Conservation (phyloP, 2,329 filamentous ascomycete genomes). For the Bertia moriformis region DNA sequence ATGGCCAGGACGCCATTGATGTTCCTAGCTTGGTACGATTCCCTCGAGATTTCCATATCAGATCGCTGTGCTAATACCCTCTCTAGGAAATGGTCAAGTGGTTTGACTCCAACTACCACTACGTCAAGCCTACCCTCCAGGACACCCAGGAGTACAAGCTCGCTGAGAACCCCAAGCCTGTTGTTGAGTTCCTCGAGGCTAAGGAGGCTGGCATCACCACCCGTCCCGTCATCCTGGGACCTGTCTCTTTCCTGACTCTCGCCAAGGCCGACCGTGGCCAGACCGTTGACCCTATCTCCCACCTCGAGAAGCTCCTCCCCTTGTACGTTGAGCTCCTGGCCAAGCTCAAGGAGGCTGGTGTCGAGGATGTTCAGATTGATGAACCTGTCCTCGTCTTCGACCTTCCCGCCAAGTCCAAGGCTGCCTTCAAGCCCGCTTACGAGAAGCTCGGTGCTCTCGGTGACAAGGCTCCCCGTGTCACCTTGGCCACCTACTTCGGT, state of each 20-base stretch:
- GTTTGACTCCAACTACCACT: constrained; percentile 99
- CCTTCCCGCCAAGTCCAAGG: constrained; percentile 76
- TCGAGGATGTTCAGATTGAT: constrained; percentile 93
- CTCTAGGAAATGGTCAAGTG: constrained; percentile 94
- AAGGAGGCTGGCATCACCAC: constrained; percentile 91
- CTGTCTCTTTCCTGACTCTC: constrained; percentile 92
- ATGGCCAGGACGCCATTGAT: constrained; percentile 66
- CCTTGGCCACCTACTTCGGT: constrained; percentile 96
- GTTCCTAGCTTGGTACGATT: constrained; percentile 63
- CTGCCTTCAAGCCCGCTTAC: constrained; percentile 94
- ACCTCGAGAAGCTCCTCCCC: constrained; percentile 83
- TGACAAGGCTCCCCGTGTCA: constrained; percentile 69
- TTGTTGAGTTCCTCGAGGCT: constrained; percentile 86
- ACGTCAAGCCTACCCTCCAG: constrained; percentile 97
- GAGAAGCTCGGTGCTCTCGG: constrained; percentile 70
- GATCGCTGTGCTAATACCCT: constrained; percentile 10
- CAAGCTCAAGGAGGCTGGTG: constrained; percentile 91
- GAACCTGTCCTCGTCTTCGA: constrained; percentile 96
- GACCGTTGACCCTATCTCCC: constrained; percentile 74
- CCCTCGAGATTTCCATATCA: constrained; percentile 4
- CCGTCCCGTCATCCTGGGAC: constrained; percentile 85
- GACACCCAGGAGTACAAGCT: constrained; percentile 96
- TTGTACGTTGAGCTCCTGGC: constrained; percentile 85
- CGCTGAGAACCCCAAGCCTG: constrained; percentile 74
- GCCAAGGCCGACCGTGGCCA: constrained; percentile 97